phyloP scores from a whole-genome alignment of 305 asterid species.

The Plantago lanceolata region DNA sequence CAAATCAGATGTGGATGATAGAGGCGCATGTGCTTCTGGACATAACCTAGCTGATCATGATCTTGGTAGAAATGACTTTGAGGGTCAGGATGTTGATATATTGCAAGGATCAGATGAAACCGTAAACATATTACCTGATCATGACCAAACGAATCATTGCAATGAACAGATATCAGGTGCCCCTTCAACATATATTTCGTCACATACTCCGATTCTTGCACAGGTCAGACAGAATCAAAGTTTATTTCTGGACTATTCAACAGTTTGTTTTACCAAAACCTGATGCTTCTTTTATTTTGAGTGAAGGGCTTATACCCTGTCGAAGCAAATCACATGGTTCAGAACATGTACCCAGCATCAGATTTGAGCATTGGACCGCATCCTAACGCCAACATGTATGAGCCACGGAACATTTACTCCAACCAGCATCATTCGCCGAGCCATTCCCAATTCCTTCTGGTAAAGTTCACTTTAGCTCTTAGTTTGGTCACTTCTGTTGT shows the following conservation, averaged over 20 bases:
- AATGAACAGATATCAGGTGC: conserved; percentile 34
- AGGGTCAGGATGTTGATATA: conserved; percentile 35
- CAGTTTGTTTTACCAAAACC: background rate
- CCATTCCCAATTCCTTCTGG: conserved; percentile 52
- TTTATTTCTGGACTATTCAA: background rate
- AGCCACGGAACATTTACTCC: conserved; percentile 40
- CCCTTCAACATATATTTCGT: conserved; percentile 43
- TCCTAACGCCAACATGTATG: conserved; percentile 43
- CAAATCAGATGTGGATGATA: conserved; percentile 36
- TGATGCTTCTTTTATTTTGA: conserved; percentile 19
- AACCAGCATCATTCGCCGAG: conserved; percentile 48
- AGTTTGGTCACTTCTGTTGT: background rate
- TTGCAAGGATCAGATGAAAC: conserved; percentile 36
- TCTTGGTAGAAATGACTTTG: conserved; percentile 35
- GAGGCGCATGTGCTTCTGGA: conserved; percentile 35
- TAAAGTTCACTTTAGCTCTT: conserved; percentile 27
- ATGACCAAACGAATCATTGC: conserved; percentile 38
- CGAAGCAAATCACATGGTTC: conserved; percentile 48
- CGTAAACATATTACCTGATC: conserved; percentile 33
- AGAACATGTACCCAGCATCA: conserved; percentile 46
- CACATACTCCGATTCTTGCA: conserved; percentile 41
- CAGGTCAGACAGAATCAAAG: conserved; percentile 36
- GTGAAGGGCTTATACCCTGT: conserved; percentile 48
- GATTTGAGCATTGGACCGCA: conserved; percentile 40
- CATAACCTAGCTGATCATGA: conserved; percentile 30